Conservation (phyloP, 441 rosid genomes). For the Erodium texanum region DNA sequence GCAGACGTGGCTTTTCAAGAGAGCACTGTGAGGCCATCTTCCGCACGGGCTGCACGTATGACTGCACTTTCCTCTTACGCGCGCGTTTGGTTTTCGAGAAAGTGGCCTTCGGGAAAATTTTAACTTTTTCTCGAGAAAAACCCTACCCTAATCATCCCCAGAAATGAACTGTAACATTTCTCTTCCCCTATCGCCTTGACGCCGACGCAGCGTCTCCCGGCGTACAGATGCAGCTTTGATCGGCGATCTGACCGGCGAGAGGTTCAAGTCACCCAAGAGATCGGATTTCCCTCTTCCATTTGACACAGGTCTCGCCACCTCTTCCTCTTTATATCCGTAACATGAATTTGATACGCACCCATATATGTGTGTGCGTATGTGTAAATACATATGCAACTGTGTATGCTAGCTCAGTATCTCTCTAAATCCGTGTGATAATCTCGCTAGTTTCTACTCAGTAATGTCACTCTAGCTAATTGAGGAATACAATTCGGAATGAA, state of each 20-base stretch:
- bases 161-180: constrained; percentile 8
- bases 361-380: not conserved
- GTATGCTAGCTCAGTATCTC: not conserved
- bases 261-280: constrained; percentile 6
- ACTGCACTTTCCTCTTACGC: constrained; percentile 22
- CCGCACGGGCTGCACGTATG: not conserved
- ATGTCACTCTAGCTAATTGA: not conserved
- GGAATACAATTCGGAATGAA: not conserved
- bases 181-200: constrained; percentile 1
- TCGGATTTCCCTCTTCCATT: constrained; percentile 7
- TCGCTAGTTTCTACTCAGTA: not conserved
- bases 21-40: not conserved
- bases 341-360: not conserved
- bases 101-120: constrained; percentile 34
- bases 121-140: constrained; percentile 25
- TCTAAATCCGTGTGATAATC: not conserved
- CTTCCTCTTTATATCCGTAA: not conserved
- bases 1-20: not conserved
- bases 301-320: constrained; percentile 13
- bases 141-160: constrained; percentile 23
- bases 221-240: constrained; percentile 19
- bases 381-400: not conserved
- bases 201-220: constrained; percentile 17
- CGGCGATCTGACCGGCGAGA: constrained; percentile 18
- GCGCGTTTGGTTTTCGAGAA: constrained; percentile 41